Evolutionary conservation across 805 yeast species (phyloP).

Genomic region (Saturnispora diversa): DNA sequence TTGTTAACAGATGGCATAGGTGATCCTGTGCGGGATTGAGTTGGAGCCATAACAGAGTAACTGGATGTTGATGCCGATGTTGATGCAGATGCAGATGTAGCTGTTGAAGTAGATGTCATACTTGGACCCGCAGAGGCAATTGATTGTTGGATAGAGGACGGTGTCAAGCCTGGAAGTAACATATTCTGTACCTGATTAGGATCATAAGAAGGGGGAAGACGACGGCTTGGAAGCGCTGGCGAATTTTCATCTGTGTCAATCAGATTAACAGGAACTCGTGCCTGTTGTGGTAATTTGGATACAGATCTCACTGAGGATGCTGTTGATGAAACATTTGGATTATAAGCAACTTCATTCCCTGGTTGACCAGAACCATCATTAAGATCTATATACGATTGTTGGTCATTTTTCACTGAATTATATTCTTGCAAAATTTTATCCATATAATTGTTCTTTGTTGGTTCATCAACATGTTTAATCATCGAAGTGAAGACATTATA

Average conservation of each 20-base stretch:
- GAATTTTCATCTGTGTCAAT: conserved; percentile 19
- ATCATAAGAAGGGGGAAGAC: conserved; percentile 22
- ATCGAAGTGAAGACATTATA: conserved; percentile 65
- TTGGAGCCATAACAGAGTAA: conserved; percentile 26
- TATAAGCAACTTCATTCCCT: conserved; percentile 12
- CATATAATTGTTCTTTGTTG: conserved; percentile 44
- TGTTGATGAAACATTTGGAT: conserved; percentile 17
- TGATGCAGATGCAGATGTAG: too few species aligned
- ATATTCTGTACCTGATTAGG: conserved; percentile 17
- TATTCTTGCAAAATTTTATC: conserved; percentile 53
- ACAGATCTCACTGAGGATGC: conserved; percentile 9
- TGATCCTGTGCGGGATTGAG: conserved; percentile 25
- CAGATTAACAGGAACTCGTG: conserved; percentile 12
- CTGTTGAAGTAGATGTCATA: too few species aligned
- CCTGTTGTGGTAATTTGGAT: conserved; percentile 14
- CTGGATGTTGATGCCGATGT: conserved; percentile 5
- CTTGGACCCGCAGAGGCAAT: conserved; percentile 2
- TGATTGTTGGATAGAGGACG: conserved; percentile 13
- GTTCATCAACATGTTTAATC: conserved; percentile 64
- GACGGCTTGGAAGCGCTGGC: conserved; percentile 16
- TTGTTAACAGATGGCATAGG: conserved; percentile 15
- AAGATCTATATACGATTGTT: conserved; percentile 22
- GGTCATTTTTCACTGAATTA: conserved; percentile 28
- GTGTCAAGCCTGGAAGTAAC: conserved; percentile 23
- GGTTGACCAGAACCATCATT: conserved; percentile 20